phyloP scores from a whole-genome alignment of 225 moss, liverwort and hornwort species.

The Lunularia cruciata region DNA sequence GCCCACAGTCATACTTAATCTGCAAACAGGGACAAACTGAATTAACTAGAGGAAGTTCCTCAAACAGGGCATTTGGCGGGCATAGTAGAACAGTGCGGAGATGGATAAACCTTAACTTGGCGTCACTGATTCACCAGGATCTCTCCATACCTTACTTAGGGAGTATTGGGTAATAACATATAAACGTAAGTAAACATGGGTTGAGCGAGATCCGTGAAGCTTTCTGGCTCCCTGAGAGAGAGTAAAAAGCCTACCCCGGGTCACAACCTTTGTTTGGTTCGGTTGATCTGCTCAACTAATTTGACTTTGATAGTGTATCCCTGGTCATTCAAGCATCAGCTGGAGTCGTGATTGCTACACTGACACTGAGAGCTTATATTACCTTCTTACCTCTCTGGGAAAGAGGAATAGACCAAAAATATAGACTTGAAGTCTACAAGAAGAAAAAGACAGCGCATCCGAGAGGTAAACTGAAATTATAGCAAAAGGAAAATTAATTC shows the following conservation, averaged over 20 bases:
- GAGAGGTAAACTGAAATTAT: neutral
- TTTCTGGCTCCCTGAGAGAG: neutral
- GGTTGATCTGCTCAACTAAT: no score
- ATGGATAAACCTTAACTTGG: neutral
- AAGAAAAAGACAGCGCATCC: neutral
- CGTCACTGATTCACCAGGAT: neutral
- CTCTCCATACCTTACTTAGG: neutral
- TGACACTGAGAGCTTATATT: neutral
- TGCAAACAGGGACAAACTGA: neutral
- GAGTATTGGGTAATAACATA: neutral
- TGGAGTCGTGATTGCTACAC: neutral
- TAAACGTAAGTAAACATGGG: neutral
- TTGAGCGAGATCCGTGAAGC: neutral
- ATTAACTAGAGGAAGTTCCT: constrained; percentile 2
- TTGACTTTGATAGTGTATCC: neutral
- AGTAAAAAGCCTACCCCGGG: neutral
- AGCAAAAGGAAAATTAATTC: neutral
- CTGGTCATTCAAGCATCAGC: neutral
- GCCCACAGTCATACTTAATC: neutral
- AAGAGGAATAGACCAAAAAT: neutral
- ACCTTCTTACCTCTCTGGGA: neutral
- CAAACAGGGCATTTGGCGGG: constrained; percentile 11
- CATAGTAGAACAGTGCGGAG: neutral
- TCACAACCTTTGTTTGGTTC: no score
- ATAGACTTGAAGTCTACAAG: neutral